Percentiles rank a stretch among this genome's conserved stretches.
phyloP scores from a whole-genome alignment of 2,329 filamentous ascomycete genomes.

The Helicocarpus griseus region DNA sequence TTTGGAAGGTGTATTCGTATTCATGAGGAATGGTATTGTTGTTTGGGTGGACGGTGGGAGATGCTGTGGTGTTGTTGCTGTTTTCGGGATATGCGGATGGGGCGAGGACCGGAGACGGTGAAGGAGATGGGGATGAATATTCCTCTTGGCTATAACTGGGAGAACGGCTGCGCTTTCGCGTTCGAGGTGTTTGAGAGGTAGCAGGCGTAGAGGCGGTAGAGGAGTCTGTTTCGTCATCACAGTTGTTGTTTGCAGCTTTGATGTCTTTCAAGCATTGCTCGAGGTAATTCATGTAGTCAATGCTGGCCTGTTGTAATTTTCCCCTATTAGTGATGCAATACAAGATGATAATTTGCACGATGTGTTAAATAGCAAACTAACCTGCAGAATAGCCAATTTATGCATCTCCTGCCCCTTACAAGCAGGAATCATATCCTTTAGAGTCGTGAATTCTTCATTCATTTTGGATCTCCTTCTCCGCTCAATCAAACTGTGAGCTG shows the following conservation, averaged over 20 bases:
- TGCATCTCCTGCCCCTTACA: constrained; percentile 95
- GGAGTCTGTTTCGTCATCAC: constrained; percentile 1
- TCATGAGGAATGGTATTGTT: neutral
- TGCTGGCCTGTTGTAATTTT: constrained; percentile 59
- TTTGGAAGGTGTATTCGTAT: neutral
- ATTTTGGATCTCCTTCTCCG: constrained; percentile 84
- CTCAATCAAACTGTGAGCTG: constrained; percentile 92
- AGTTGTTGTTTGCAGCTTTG: constrained; percentile 44
- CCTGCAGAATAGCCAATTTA: constrained; percentile 90
- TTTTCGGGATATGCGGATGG: constrained; percentile 5
- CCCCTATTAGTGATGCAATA: constrained; percentile 4
- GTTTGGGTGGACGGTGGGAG: neutral
- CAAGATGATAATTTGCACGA: neutral
- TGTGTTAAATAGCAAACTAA: constrained; percentile 37
- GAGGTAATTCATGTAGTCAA: constrained; percentile 91
- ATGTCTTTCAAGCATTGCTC: constrained; percentile 78
- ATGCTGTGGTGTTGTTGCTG: neutral
- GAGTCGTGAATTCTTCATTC: constrained; percentile 92
- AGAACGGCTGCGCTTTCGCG: constrained; percentile 6
- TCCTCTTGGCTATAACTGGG: constrained; percentile 6
- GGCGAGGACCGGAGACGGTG: neutral
- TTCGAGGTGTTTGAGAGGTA: constrained; percentile 24
- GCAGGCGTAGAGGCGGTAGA: constrained; percentile 11
- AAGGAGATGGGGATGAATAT: constrained; percentile 10
- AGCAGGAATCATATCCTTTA: constrained; percentile 93